Conservation (phyloP, 805 yeast species). For the Metschnikowia corniflorae region DNA sequence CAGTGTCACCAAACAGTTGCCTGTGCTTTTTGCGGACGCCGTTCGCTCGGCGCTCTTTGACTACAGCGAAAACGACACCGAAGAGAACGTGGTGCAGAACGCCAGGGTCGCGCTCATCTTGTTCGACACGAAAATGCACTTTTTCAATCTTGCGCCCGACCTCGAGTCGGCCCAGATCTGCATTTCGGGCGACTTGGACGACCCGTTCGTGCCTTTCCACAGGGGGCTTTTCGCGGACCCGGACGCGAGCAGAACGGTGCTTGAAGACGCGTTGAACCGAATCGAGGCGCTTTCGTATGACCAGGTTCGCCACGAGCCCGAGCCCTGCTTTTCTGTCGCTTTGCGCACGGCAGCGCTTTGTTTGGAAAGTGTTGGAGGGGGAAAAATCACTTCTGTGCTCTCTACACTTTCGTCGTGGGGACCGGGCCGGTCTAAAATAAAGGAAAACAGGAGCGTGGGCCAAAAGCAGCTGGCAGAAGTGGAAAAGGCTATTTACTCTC, state of each 20-base stretch:
- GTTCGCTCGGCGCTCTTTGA: slow-evolving; percentile 54
- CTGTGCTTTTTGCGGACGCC: slow-evolving; percentile 65
- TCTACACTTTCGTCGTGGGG: slow-evolving; percentile 77
- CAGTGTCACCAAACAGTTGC: slow-evolving; percentile 56
- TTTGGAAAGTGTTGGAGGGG: slow-evolving; percentile 68
- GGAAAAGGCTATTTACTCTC: slow-evolving; percentile 51
- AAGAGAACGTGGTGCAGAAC: slow-evolving; percentile 9
- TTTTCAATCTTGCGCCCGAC: slow-evolving; percentile 61
- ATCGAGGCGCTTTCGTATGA: slow-evolving; percentile 47
- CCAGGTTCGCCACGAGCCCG: slow-evolving; percentile 43
- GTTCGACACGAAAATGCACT: slow-evolving; percentile 68
- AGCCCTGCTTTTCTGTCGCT: slow-evolving; percentile 79
- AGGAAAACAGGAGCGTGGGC: slow-evolving; percentile 36
- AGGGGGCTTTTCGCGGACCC: slow-evolving; percentile 82
- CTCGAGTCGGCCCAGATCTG: slow-evolving; percentile 56
- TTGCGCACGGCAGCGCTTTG: slow-evolving; percentile 63
- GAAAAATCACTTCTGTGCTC: slow-evolving; percentile 70
- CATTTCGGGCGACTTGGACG: slow-evolving; percentile 66
- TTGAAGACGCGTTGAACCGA: slow-evolving; percentile 64
- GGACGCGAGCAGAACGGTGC: slow-evolving; percentile 54
- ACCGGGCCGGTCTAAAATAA: slow-evolving; percentile 61
- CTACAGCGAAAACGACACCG: slow-evolving; percentile 16
- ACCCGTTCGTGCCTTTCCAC: slow-evolving; percentile 77
- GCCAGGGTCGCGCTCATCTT: slow-evolving; percentile 61
- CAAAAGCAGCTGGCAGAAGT: slow-evolving; percentile 40